Percentiles rank a stretch among this genome's conserved stretches.
Evolutionary conservation across 345 rosid genomes (phyloP).

Genomic region (Rubroshorea leprosula): DNA sequence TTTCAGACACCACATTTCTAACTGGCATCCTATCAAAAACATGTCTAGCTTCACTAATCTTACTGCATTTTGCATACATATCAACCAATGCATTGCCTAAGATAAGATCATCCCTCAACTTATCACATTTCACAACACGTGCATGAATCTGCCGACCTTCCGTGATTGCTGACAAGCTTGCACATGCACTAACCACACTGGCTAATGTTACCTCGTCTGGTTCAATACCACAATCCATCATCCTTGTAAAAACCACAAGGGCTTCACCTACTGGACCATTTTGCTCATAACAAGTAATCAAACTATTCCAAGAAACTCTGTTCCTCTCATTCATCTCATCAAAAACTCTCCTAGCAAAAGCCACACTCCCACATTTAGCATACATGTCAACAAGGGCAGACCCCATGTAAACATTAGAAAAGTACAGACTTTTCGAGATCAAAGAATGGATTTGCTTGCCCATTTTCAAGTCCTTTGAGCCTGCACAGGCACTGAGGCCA

Average conservation of each 20-base stretch:
- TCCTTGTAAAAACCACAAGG: conserved; percentile 47
- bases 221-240: conserved; percentile 46
- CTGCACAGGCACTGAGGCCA: conserved; percentile 62
- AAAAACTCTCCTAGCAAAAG: conserved; percentile 52
- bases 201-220: conserved; percentile 81
- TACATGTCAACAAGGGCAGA: conserved; percentile 86
- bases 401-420: conserved; percentile 53
- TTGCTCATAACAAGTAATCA: conserved; percentile 83
- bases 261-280: conserved; percentile 70
- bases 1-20: conserved; percentile 61
- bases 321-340: conserved; percentile 53
- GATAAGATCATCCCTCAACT: conserved; percentile 58
- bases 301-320: conserved; percentile 84
- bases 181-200: conserved; percentile 83
- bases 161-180: conserved; percentile 49
- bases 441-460: conserved; percentile 75
- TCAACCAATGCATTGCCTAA: conserved; percentile 77
- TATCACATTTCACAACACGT: conserved; percentile 41
- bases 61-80: conserved; percentile 70
- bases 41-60: conserved; percentile 50
- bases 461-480: conserved; percentile 35
- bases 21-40: conserved; percentile 62
- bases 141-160: conserved; percentile 72
- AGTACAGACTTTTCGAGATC: conserved; percentile 39
- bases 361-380: conserved; percentile 61